Base-by-base conservation (phyloP, 768 basidiomycete species). In the Stropharia rugosoannulata region DNA sequence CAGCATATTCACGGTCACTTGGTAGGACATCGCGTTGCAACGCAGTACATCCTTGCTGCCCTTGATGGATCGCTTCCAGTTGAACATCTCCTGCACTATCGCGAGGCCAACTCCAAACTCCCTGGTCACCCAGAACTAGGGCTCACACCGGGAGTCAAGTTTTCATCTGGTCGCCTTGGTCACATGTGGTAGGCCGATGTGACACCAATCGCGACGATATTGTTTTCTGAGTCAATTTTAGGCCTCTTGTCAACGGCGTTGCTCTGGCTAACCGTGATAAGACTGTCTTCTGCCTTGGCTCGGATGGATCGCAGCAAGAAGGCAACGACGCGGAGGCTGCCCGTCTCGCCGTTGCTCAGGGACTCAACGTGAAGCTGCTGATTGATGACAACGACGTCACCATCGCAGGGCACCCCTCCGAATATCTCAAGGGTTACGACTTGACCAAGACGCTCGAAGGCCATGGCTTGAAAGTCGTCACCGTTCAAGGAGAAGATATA, bases 311-410 rank as follows among this genome's bases (percentile, higher is more conserved):
- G 4, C 91, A 94, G 67, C 93, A 95, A 68, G 93, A 94, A 68
- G 93, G 93, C 13, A 89, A 94, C 66, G 91, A 94, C 62, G 92
- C 93, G 1, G 93, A 95, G 67, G 93, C 93, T 13, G 93, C 93
- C 12, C 80, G 92, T 15, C 78, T 95, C 32, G 92, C 93, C 15
- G 93, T 93, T 40, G 92, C 93, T 2, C 86, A 93, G 66, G 71
- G 76, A 41, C 76, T 95, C 62, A 92, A 93, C 67, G 82, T 95
- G 70, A 95, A 95, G 72, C 75, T 94, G 54, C 70, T 94, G 68
- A 86, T 95, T 59, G 93, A 95, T 62, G 90, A 93, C 72, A 94
- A 95, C 72, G 87, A 95, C 67, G 92, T 94, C 61, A 94, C 92
- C 7, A 95, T 94, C 57, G 85, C 92, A n/a, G 93, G 93, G 0